Base-by-base conservation (phyloP, 1,139 yeast species). In the Kodamaea plutei region DNA sequence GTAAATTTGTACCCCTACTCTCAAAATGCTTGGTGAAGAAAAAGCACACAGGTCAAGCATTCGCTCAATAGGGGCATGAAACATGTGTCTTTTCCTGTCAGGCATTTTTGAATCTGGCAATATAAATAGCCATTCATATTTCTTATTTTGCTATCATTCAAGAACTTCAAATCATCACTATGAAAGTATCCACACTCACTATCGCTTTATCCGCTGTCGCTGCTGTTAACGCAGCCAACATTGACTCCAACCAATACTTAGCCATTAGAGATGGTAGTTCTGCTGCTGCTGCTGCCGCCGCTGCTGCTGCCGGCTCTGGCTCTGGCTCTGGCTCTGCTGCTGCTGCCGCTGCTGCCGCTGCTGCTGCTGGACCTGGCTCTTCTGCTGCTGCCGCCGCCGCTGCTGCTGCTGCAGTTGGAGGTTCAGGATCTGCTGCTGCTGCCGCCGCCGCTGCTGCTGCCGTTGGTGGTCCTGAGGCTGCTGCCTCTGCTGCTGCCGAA, bases 341-440 rank as follows among this genome's bases (percentile, higher is more conserved):
- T 12, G 11, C 32, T 33, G 66, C 59, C 31, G 39, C 48, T 24
- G 49, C 58, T 22, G 46, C 59, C 13, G 47, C 50, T 24, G 48
- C 34, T 36, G 44, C 51, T 23, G 42, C 54, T 25, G 12, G 17
- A 15, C 23, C 16, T 22, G 28, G 35, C 23, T 22, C 23, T 21
- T 26, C 24, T 13, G 26, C 24, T 25, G 29, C 28, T 15, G 16
- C 26, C 12, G 34, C 27, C n/a, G 28, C 15, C 8, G 20, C 23
- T 11, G 37, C 29, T 16, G 33, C 25, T 12, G 25, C 33, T 8
- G 31, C 25, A 12, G 28, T 29, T 14, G 17, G 23, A 25, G 31
- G 20, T 24, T 23, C 13, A 11, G 27, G 18, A n/a, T 15, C 27
- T 15, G 22, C 31, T 21, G 36, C 30, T 29, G 37, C 31, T 5